phyloP scores from a whole-genome alignment of 192 early-diverging fungal species.

The Fimicolochytrium jonesii region DNA sequence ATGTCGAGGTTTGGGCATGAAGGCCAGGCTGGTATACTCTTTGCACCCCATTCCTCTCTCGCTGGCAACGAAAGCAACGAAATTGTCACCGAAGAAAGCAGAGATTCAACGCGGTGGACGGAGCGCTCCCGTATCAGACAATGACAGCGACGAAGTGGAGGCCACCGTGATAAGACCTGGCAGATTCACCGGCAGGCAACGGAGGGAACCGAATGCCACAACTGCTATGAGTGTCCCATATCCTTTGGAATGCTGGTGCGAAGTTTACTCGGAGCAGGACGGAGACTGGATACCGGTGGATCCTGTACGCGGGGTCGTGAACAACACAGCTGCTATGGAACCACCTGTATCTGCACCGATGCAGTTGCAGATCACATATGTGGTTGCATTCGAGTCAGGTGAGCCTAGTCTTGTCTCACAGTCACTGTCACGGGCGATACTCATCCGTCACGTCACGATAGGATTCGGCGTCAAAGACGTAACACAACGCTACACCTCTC shows the following conservation, averaged over 20 bases:
- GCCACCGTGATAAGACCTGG: too few relatives aligned
- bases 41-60: slow-evolving; percentile 64
- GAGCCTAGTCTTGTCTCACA: too few relatives aligned
- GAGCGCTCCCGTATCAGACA: too few relatives aligned
- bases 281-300: slow-evolving; percentile 45
- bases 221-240: background rate
- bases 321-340: slow-evolving; percentile 53
- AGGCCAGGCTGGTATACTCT: slow-evolving; percentile 60
- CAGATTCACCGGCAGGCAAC: too few relatives aligned
- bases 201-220: background rate
- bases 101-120: too few relatives aligned
- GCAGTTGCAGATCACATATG: slow-evolving; percentile 54
- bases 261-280: slow-evolving; percentile 21
- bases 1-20: slow-evolving; percentile 44
- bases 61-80: too few relatives aligned
- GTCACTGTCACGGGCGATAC: too few relatives aligned
- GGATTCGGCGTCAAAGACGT: slow-evolving; percentile 57
- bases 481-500: slow-evolving; percentile 59
- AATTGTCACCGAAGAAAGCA: too few relatives aligned
- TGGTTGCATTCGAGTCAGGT: slow-evolving; percentile 58
- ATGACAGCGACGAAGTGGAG: too few relatives aligned
- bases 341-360: slow-evolving; percentile 34
- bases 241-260: slow-evolving; percentile 26
- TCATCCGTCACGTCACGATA: background rate
- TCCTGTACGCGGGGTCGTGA: slow-evolving; percentile 48